These are phyloP conservation scores for Aspergillus melleus DNA, from an alignment of 2,329 filamentous ascomycete species.

Conservation along the genomic window DNA sequence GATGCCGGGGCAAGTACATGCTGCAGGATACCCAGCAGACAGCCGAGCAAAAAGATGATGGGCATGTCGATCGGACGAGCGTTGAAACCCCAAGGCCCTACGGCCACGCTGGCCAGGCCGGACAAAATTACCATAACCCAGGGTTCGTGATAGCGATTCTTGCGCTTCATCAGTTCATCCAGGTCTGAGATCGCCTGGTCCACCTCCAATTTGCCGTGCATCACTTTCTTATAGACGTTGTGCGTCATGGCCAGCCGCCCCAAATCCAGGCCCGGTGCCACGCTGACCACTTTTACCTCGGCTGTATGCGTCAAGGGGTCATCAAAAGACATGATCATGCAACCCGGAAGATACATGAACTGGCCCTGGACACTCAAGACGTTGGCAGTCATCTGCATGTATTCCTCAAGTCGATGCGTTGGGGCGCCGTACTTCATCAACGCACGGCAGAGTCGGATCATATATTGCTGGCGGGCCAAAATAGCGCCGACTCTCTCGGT, in stretches of 20 bases:
- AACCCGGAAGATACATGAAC: conserved; percentile 75
- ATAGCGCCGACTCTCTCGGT: conserved; percentile 64
- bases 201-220: conserved; percentile 44
- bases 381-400: conserved; percentile 82
- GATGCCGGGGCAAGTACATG: conserved; percentile 73
- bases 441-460: conserved; percentile 30
- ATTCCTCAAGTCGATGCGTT: conserved; percentile 61
- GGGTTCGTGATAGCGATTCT: conserved; percentile 50
- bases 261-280: conserved; percentile 41
- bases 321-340: conserved; percentile 61
- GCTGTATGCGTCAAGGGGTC: conserved; percentile 44
- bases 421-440: conserved; percentile 33
- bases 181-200: conserved; percentile 40
- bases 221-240: conserved; percentile 45
- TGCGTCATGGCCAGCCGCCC: conserved; percentile 44
- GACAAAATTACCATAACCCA: conserved; percentile 64
- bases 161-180: conserved; percentile 56
- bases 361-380: conserved; percentile 84
- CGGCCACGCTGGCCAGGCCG: conserved; percentile 70
- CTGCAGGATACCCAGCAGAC: conserved; percentile 70
- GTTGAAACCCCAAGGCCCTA: conserved; percentile 76
- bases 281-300: conserved; percentile 46
- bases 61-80: conserved; percentile 61
- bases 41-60: conserved; percentile 65
- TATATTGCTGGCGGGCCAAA: conserved; percentile 54